These are phyloP conservation scores for Phylloporus scabripes DNA, from an alignment of 768 basidiomycete species.

Conservation along the genomic window DNA sequence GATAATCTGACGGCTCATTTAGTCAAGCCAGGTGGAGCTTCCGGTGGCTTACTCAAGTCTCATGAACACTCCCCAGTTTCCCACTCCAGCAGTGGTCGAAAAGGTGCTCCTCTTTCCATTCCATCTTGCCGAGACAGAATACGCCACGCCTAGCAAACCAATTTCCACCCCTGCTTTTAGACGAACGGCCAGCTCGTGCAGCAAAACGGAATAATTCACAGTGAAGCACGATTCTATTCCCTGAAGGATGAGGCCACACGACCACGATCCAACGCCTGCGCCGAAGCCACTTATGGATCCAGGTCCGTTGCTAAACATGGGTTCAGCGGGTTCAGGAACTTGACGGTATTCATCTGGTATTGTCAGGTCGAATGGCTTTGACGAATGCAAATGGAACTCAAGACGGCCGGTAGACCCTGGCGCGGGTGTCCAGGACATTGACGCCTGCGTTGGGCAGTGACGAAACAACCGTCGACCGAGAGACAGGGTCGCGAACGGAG, in stretches of 20 bases:
- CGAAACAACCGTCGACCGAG: constrained; percentile 50
- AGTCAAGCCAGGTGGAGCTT: constrained; percentile 13
- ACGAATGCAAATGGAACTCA: constrained; percentile 41
- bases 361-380: constrained; percentile 35
- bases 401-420: constrained; percentile 26
- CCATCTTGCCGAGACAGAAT: constrained; percentile 47
- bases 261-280: constrained; percentile 41
- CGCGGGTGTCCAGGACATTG: constrained; percentile 30
- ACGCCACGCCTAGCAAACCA: constrained; percentile 41
- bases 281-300: constrained; percentile 52
- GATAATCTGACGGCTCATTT: constrained; percentile 36
- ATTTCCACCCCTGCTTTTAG: constrained; percentile 46
- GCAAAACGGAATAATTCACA: constrained; percentile 46
- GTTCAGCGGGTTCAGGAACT: constrained; percentile 19
- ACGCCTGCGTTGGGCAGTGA: constrained; percentile 42
- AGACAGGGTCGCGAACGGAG: constrained; percentile 41
- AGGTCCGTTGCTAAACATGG: constrained; percentile 25
- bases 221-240: constrained; percentile 44
- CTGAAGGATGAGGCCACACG: constrained; percentile 45
- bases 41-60: constrained; percentile 44
- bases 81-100: constrained; percentile 40
- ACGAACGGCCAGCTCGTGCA: constrained; percentile 52
- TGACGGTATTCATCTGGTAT: constrained; percentile 20
- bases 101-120: constrained; percentile 39
- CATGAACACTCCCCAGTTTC: constrained; percentile 44